Evolutionary conservation across 2,329 filamentous ascomycete species (phyloP), one percentile per base, ranked within the genome.

Genomic region (Furcasterigmium sp.): DNA sequence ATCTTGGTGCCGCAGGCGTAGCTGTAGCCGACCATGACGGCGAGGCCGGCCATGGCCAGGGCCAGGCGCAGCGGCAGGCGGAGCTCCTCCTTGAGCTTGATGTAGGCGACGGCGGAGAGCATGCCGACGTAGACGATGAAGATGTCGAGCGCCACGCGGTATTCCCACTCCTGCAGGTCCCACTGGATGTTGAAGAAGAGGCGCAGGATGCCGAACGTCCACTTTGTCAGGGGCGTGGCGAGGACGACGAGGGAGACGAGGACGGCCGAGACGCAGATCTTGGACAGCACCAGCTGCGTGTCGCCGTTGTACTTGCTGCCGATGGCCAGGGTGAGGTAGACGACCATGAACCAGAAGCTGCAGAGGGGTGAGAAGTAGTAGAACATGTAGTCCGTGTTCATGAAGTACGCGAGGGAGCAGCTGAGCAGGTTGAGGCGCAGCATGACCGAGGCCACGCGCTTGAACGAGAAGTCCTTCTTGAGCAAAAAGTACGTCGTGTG

Each of bases 291-390:
- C 30, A 68, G 67, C 3, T 51, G 52, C 7, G 63, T 51, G 36
- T 63, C 64, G 14, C 62, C 54, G 49, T 80, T 80, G 46, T 58
- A 56, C 21, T 53, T 50, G 5, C 58, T 57, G 23, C 61, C 62
- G n/a, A 71, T 51, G 14, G 64, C 59, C 43, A 83, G 60, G 8
- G 75, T 80, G 26, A 63, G 48, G 54, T 71, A 82, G 17, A 77
- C 61, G 19, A 81, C 58, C 8, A 80, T 48, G 54, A 80, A 84
- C 76, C 79, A 84, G 56, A 83, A 80, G 41, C 70, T 80, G 34
- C 75, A 66, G 3, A 81, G 61, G 1, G 76, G 72, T 0, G 77
- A 69, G 52, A 83, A 80, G 56, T 79, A 76, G 56, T 83, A 82
- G 28, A 53, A 53, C 53, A 58, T 56, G 28, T 53, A 82, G 21